phyloP scores from a whole-genome alignment of 2,329 filamentous ascomycete genomes.

The Rhytidhysteron rufulum region DNA sequence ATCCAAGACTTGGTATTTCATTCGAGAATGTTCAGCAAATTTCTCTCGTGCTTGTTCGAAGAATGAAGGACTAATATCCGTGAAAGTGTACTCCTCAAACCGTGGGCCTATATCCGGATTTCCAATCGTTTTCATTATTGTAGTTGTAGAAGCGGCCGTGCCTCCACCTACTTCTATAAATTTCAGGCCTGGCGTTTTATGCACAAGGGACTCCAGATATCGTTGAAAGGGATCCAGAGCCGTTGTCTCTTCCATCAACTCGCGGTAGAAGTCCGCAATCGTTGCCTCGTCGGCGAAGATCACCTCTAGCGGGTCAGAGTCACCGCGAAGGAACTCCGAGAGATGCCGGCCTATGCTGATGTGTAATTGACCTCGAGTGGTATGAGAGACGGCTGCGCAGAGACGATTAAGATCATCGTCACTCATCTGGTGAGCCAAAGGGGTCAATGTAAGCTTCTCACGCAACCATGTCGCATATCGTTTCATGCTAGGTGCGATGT shows the following conservation, averaged over 20 bases:
- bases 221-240: neutral
- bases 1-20: neutral
- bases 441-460: neutral
- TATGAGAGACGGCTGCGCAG: neutral
- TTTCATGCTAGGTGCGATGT: neutral
- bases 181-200: conserved; percentile 7
- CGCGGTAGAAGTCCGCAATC: conserved; percentile 2
- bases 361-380: neutral
- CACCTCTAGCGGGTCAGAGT: conserved; percentile 1
- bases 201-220: conserved; percentile 6
- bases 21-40: conserved; percentile 1
- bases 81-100: conserved; percentile 10
- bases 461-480: neutral
- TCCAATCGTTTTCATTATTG: neutral
- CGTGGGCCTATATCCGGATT: conserved; percentile 1
- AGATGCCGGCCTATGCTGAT: conserved; percentile 5
- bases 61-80: conserved; percentile 6
- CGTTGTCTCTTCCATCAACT: neutral
- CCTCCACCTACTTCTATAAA: conserved; percentile 11
- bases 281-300: conserved; percentile 1
- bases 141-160: conserved; percentile 3
- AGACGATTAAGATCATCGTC: neutral
- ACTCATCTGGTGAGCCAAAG: neutral
- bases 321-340: conserved; percentile 3
- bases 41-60: neutral